A percentile compares a stretch with the other conserved stretches of the same genome.
Conservation (phyloP, 352 stramenopile genomes). For the Globisporangium mamillatum region DNA sequence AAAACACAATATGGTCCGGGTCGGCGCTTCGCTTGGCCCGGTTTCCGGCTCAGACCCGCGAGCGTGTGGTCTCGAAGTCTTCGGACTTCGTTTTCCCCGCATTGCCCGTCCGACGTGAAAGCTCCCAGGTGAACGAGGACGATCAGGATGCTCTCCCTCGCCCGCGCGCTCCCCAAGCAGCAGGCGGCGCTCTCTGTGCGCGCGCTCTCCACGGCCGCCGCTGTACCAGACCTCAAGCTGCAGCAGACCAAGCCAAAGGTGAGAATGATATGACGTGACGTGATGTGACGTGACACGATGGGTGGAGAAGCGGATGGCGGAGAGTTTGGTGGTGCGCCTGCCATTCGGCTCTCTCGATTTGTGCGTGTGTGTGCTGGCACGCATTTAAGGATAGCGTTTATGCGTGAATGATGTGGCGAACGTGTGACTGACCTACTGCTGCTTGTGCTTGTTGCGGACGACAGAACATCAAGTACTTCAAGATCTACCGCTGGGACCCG, state of each 20-base stretch:
- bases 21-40: neutral
- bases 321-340: constrained; percentile 6
- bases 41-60: constrained; percentile 4
- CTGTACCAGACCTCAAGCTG: constrained; percentile 64
- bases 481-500: constrained; percentile 99
- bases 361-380: neutral
- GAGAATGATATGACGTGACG: constrained; percentile 7
- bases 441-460: constrained; percentile 8
- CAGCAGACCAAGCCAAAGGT: constrained; percentile 77
- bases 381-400: neutral
- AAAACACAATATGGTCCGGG: constrained; percentile 6
- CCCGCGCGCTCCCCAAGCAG: constrained; percentile 25
- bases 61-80: constrained; percentile 2
- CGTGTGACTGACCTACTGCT: neutral
- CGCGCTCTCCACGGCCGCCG: constrained; percentile 48
- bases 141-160: constrained; percentile 13
- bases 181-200: constrained; percentile 41
- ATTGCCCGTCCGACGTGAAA: constrained; percentile 17
- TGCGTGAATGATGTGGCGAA: neutral
- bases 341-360: neutral
- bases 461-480: constrained; percentile 98
- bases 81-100: constrained; percentile 3
- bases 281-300: too few species aligned
- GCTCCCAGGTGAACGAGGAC: neutral
- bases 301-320: neutral